Evolutionary conservation across 495 filamentous ascomycete genomes (phyloP), one percentile per base, ranked within the genome.

Genomic region (Tetracladium marchalianum): DNA sequence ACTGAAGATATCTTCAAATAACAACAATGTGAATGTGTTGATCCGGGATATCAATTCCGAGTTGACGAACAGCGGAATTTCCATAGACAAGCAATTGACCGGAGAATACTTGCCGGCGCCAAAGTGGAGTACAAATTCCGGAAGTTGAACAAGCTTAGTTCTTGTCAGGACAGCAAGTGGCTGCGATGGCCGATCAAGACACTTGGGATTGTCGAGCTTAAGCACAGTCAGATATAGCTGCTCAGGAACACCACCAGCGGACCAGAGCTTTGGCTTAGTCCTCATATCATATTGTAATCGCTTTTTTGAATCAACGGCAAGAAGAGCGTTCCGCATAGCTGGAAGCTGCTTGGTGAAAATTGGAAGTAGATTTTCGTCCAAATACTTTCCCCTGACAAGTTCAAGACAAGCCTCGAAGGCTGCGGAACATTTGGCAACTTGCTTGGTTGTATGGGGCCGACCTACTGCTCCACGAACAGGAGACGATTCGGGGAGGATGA

Each of bases 1-100:
- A 51, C 85, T 87, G 62, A 95, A 98, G 0, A 96, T 64, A 57
- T 96, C 87, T n/a, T 76, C 66, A 56, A 90, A 95, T 3, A 93
- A 60, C 8, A 73, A 72, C 31, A 90, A 65, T 0, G 86, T 94
- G 53, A 93, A 90, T 1, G 57, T 56, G 15, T 75, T 81, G 33
- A 97, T 51, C 9, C 62, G 55, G 5, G 71, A 57, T 5, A 85
- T 44, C 1, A 68, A 61, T 1, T 65, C 55, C 0, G 56, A 35
- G 4, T 57, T 51, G 1, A 81, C 50, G 8, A 59, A 15, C 10
- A 90, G 41, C 3, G 63, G 47, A 8, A 41, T 56, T 1, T 57
- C 11, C 15, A 63, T 35, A 16, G 62, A 18, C 3, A 24, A 53
- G 17, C 15, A 41, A 19, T 45, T 15, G 16, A 59, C 50, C 18